Conservation (phyloP, 495 filamentous ascomycete genomes). For the Neurospora sp. region DNA sequence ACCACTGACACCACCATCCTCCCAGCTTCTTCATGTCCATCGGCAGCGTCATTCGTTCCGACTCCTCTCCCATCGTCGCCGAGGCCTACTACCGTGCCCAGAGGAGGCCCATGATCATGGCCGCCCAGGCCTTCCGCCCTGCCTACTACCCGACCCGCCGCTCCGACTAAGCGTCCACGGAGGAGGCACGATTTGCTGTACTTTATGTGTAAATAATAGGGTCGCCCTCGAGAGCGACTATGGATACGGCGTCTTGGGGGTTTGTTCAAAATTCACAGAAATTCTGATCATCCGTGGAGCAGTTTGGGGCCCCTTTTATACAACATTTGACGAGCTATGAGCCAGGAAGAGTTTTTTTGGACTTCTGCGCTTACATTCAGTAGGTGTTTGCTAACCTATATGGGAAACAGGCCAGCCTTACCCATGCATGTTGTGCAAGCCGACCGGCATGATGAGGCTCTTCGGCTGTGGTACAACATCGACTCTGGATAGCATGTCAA, state of each 20-base stretch:
- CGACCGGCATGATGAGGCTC: not conserved
- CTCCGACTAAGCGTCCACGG: slow-evolving; percentile 3
- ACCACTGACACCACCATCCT: not conserved
- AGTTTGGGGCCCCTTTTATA: not conserved
- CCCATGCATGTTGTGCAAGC: not conserved
- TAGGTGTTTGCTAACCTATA: not conserved
- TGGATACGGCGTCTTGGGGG: not conserved
- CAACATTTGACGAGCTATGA: not conserved
- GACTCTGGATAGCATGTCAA: not conserved
- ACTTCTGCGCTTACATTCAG: not conserved
- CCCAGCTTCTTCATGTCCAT: slow-evolving; percentile 98
- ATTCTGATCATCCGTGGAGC: not conserved
- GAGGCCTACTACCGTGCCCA: slow-evolving; percentile 53
- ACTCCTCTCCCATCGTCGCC: slow-evolving; percentile 51
- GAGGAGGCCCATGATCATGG: slow-evolving; percentile 53
- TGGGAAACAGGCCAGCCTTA: not conserved
- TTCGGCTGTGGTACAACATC: not conserved
- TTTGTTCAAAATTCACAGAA: not conserved
- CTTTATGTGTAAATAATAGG: not conserved
- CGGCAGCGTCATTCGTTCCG: slow-evolving; percentile 87
- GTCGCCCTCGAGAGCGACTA: not conserved
- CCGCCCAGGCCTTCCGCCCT: slow-evolving; percentile 36
- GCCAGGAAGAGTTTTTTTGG: not conserved
- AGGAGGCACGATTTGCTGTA: not conserved
- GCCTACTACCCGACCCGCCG: slow-evolving; percentile 5